phyloP scores from a whole-genome alignment of 2,329 filamentous ascomycete genomes.

The Lasiodiplodia hormozganensis region DNA sequence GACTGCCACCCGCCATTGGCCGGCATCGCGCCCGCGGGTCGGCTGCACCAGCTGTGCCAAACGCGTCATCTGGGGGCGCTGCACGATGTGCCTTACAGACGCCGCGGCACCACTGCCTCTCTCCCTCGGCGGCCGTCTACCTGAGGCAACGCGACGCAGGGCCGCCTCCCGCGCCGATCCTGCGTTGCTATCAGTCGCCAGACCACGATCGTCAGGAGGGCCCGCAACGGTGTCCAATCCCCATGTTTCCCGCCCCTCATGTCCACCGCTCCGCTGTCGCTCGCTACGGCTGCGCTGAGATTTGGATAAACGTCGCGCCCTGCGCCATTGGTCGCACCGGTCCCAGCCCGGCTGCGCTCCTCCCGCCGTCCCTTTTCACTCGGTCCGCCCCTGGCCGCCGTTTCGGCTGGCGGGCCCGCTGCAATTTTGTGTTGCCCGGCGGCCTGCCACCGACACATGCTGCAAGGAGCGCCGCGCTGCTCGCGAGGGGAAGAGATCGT shows the following conservation, averaged over 20 bases:
- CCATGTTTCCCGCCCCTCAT: conserved; percentile 23
- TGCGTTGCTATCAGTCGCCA: not conserved
- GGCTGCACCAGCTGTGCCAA: conserved; percentile 7
- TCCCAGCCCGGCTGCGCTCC: conserved; percentile 6
- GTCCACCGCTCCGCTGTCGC: conserved; percentile 18
- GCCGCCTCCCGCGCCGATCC: conserved; percentile 25
- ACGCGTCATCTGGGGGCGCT: conserved; percentile 3
- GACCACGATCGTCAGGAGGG: conserved; percentile 26
- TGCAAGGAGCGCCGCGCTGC: conserved; percentile 13
- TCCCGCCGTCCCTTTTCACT: conserved; percentile 22
- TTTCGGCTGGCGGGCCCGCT: conserved; percentile 23
- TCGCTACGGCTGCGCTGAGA: conserved; percentile 17
- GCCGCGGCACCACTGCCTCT: conserved; percentile 9
- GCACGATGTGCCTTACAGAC: conserved; percentile 18
- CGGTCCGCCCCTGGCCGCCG: conserved; percentile 24
- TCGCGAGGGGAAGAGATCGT: conserved; percentile 10
- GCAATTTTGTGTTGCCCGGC: conserved; percentile 12
- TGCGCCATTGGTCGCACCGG: conserved; percentile 11
- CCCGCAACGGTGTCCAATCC: conserved; percentile 12
- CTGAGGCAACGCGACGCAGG: conserved; percentile 18
- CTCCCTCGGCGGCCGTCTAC: conserved; percentile 9
- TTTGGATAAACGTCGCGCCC: conserved; percentile 23
- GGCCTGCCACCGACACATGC: conserved; percentile 9
- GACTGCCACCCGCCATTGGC: conserved; percentile 12
- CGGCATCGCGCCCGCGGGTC: conserved; percentile 15